phyloP scores from a whole-genome alignment of 1,139 yeast genomes.

The Hyphopichia burtonii region DNA sequence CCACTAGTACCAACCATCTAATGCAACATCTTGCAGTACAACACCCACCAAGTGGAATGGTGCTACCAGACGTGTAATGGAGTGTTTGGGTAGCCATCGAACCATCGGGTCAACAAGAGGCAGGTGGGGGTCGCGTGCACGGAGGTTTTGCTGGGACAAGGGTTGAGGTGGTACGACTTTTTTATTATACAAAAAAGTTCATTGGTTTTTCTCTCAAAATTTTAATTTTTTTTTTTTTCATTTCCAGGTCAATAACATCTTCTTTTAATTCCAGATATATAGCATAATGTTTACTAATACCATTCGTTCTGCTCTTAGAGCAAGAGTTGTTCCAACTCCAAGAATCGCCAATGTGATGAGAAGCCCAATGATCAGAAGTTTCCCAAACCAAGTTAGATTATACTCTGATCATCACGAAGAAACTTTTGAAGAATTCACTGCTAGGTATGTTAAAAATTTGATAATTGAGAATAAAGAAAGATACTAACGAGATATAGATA shows the following conservation, averaged over 20 bases:
- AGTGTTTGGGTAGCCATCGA: too few relatives aligned
- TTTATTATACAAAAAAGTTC: too few relatives aligned
- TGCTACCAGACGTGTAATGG: too few relatives aligned
- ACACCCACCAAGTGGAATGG: too few relatives aligned
- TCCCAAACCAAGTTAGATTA: slow-evolving; percentile 44
- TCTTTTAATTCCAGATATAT: background rate
- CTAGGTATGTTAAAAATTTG: slow-evolving; percentile 43
- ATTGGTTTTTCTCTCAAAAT: too few relatives aligned
- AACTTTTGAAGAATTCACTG: slow-evolving; percentile 92
- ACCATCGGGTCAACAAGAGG: too few relatives aligned
- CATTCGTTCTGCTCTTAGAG: slow-evolving; percentile 55
- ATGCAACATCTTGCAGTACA: too few relatives aligned
- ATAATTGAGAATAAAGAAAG: background rate
- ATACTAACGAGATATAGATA: slow-evolving; percentile 42
- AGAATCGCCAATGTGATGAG: slow-evolving; percentile 20
- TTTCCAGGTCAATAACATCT: background rate
- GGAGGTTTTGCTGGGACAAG: too few relatives aligned
- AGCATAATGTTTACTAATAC: slow-evolving; percentile 46
- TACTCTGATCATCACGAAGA: slow-evolving; percentile 86
- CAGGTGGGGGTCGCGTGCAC: too few relatives aligned
- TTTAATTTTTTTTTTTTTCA: background rate
- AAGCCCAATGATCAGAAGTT: slow-evolving; percentile 17
- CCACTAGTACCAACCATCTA: too few relatives aligned
- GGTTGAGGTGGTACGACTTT: too few relatives aligned
- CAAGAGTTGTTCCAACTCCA: slow-evolving; percentile 32